phyloP scores from a whole-genome alignment of 2,329 filamentous ascomycete species.

The Lizonia empirigonia region DNA sequence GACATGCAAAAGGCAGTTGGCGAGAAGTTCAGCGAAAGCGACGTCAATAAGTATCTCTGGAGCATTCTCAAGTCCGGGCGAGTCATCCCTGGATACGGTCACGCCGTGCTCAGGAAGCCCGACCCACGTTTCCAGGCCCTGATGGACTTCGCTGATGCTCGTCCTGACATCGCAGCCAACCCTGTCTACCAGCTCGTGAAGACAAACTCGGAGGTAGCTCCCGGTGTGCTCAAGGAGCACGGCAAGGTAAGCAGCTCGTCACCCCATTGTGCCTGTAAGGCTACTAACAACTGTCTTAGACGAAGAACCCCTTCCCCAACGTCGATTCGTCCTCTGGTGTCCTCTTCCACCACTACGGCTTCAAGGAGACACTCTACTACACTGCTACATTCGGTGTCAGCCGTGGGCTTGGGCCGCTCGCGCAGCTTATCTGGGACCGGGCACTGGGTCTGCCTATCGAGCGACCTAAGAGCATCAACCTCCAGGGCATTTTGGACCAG shows the following conservation, averaged over 20 bases:
- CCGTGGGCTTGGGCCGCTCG: constrained; percentile 80
- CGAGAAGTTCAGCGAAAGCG: constrained; percentile 74
- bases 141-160: constrained; percentile 89
- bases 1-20: constrained; percentile 94
- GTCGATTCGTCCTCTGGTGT: constrained; percentile 93
- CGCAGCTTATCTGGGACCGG: constrained; percentile 95
- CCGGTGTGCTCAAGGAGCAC: constrained; percentile 87
- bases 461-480: constrained; percentile 95
- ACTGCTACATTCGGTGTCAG: constrained; percentile 73
- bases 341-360: constrained; percentile 97
- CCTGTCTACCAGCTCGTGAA: constrained; percentile 94
- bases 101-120: constrained; percentile 94
- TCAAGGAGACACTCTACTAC: constrained; percentile 97
- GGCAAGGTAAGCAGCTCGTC: constrained; percentile 67
- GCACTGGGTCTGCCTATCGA: constrained; percentile 94
- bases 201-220: constrained; percentile 90
- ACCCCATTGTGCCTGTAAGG: background rate
- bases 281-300: constrained; percentile 53
- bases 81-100: constrained; percentile 93
- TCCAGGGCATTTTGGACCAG: constrained; percentile 78
- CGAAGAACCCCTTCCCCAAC: constrained; percentile 97
- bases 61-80: constrained; percentile 89
- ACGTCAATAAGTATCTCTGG: constrained; percentile 92
- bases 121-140: constrained; percentile 95
- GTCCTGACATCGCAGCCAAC: constrained; percentile 82